Conservation (phyloP, 2,329 filamentous ascomycete species). For the Huntiella abstrusa region DNA sequence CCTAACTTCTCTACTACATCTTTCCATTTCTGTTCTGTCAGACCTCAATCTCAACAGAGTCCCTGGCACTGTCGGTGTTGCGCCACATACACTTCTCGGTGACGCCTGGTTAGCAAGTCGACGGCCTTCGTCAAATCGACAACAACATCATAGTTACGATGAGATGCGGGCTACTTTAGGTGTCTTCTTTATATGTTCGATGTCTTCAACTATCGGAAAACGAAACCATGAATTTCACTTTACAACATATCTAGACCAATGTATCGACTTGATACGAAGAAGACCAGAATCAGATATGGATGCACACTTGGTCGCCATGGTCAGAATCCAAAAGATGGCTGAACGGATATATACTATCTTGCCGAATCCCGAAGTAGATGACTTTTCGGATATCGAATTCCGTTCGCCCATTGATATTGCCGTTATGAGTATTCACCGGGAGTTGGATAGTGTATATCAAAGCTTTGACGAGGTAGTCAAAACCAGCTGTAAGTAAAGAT, state of each 20-base stretch:
- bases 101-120: conserved; percentile 17
- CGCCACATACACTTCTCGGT: conserved; percentile 17
- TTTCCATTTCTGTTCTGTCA: conserved; percentile 21
- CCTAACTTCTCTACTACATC: conserved; percentile 21
- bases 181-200: conserved; percentile 21
- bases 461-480: conserved; percentile 13
- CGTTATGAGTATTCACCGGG: conserved; percentile 18
- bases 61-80: conserved; percentile 13
- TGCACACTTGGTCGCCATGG: conserved; percentile 17
- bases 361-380: conserved; percentile 12
- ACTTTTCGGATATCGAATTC: conserved; percentile 12
- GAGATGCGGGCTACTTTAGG: conserved; percentile 24
- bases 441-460: conserved; percentile 17
- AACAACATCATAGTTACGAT: conserved; percentile 16
- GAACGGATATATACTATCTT: conserved; percentile 17
- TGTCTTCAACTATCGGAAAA: conserved; percentile 19
- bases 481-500: conserved; percentile 11
- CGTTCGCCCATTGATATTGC: conserved; percentile 18
- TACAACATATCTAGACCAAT: conserved; percentile 19
- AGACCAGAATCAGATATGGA: conserved; percentile 18
- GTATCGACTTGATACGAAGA: conserved; percentile 17
- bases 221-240: conserved; percentile 18
- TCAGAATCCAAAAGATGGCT: conserved; percentile 19
- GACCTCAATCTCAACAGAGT: conserved; percentile 21
- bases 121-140: conserved; percentile 9